These are phyloP conservation scores for Coniella vitis DNA, from an alignment of 2,329 filamentous ascomycete genomes.

Conservation along the genomic window DNA sequence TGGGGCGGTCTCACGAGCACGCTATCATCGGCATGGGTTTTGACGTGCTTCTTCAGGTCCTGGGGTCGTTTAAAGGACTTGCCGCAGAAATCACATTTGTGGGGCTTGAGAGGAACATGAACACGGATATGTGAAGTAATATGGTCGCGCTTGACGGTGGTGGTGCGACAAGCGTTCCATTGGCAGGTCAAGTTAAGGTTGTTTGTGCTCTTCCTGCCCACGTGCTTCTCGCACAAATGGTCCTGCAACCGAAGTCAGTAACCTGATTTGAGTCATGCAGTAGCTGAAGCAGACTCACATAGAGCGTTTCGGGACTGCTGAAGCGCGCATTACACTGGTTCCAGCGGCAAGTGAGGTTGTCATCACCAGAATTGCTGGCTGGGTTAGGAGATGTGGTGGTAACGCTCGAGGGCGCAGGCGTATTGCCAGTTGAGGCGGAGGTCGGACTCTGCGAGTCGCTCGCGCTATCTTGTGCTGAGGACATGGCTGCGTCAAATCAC, in stretches of 20 bases:
- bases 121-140: constrained; percentile 99
- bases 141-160: constrained; percentile 96
- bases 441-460: constrained; percentile 29
- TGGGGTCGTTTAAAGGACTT: constrained; percentile 99
- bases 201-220: constrained; percentile 98
- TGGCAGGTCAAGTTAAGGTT: constrained; percentile 96
- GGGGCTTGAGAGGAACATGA: constrained; percentile 96
- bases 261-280: background rate
- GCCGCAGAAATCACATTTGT: constrained; percentile 97
- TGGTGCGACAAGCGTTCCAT: constrained; percentile 93
- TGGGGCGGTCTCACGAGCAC: constrained; percentile 53
- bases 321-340: constrained; percentile 54
- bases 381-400: constrained; percentile 29
- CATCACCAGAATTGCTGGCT: constrained; percentile 38
- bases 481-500: constrained; percentile 6
- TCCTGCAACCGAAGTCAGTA: constrained; percentile 50
- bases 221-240: constrained; percentile 96
- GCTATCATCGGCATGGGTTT: constrained; percentile 95
- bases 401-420: constrained; percentile 45
- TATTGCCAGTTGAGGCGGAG: constrained; percentile 45
- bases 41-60: constrained; percentile 98
- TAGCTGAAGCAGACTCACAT: constrained; percentile 38
- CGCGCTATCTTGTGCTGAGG: constrained; percentile 15
- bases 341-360: constrained; percentile 56
- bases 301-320: constrained; percentile 49